Conservation (phyloP, 768 basidiomycete genomes). For the Boletus barrowsii region DNA sequence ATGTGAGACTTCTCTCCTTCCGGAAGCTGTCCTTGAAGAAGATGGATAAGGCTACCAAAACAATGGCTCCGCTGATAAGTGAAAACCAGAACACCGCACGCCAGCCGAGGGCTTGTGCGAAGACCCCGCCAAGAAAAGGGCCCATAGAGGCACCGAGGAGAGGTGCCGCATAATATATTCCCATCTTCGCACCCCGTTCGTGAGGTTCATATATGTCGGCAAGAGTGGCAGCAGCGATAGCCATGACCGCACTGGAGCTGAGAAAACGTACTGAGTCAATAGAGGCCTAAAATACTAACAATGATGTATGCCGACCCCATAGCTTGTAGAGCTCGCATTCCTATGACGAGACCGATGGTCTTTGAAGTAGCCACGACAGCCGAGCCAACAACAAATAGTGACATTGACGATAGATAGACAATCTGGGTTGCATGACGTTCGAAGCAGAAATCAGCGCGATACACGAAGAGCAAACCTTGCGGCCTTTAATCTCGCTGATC, state of each 20-base stretch:
- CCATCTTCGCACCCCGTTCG: conserved; percentile 82
- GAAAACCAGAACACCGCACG: conserved; percentile 85
- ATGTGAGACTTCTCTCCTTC: conserved; percentile 74
- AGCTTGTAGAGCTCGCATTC: conserved; percentile 65
- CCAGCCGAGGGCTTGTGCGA: conserved; percentile 72
- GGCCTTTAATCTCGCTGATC: conserved; percentile 72
- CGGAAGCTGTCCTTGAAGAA: conserved; percentile 83
- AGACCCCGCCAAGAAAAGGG: conserved; percentile 65
- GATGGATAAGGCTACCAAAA: conserved; percentile 53
- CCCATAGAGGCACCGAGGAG: conserved; percentile 68
- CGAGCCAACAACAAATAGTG: conserved; percentile 54
- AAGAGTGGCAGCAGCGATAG: conserved; percentile 74
- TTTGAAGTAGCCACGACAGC: conserved; percentile 56
- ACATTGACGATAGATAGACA: conserved; percentile 54
- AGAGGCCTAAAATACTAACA: background rate
- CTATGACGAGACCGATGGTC: conserved; percentile 58
- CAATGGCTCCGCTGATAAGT: conserved; percentile 53
- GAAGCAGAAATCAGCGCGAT: background rate
- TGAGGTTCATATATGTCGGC: conserved; percentile 77
- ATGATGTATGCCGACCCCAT: conserved; percentile 42
- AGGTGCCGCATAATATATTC: conserved; percentile 78
- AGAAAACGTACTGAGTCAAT: background rate
- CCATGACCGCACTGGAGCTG: conserved; percentile 64
- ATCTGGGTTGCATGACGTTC: conserved; percentile 30
- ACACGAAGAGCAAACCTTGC: conserved; percentile 45